Evolutionary conservation across 805 yeast species (phyloP).

Genomic region (Pichia membranifaciens): DNA sequence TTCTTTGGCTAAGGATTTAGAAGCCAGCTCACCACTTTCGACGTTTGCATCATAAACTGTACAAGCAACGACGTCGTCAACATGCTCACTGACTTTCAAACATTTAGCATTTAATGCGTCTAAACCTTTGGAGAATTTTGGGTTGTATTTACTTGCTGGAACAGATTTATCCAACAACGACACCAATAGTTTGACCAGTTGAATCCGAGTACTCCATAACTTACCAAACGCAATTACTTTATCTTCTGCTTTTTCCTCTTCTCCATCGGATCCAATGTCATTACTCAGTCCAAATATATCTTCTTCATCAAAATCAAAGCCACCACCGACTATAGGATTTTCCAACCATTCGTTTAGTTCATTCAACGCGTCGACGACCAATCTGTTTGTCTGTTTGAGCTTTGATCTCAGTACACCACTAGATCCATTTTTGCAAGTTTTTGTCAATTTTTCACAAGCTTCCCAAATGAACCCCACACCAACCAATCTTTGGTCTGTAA

Average conservation of each 20-base stretch:
- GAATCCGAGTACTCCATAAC: slow-evolving; percentile 47
- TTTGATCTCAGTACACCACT: slow-evolving; percentile 45
- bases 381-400: slow-evolving; percentile 37
- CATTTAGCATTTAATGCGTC: slow-evolving; percentile 44
- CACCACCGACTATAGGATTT: slow-evolving; percentile 39
- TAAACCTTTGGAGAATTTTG: slow-evolving; percentile 35
- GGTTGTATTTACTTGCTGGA: slow-evolving; percentile 31
- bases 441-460: slow-evolving; percentile 46
- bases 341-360: slow-evolving; percentile 69
- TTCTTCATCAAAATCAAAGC: slow-evolving; percentile 33
- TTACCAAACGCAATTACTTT: slow-evolving; percentile 32
- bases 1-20: slow-evolving; percentile 18
- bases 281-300: slow-evolving; percentile 42
- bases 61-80: slow-evolving; percentile 57
- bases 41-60: slow-evolving; percentile 42
- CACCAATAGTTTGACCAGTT: slow-evolving; percentile 52
- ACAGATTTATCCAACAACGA: slow-evolving; percentile 54
- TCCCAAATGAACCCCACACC: slow-evolving; percentile 70
- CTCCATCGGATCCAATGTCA: slow-evolving; percentile 23
- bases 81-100: slow-evolving; percentile 35
- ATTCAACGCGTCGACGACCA: slow-evolving; percentile 57
- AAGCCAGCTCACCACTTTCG: slow-evolving; percentile 28
- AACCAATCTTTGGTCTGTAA: slow-evolving; percentile 40
- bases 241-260: slow-evolving; percentile 23
- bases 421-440: slow-evolving; percentile 43